Conservation (phyloP, 1,284 basidiomycete genomes). For the Sporisorium graminicola region DNA sequence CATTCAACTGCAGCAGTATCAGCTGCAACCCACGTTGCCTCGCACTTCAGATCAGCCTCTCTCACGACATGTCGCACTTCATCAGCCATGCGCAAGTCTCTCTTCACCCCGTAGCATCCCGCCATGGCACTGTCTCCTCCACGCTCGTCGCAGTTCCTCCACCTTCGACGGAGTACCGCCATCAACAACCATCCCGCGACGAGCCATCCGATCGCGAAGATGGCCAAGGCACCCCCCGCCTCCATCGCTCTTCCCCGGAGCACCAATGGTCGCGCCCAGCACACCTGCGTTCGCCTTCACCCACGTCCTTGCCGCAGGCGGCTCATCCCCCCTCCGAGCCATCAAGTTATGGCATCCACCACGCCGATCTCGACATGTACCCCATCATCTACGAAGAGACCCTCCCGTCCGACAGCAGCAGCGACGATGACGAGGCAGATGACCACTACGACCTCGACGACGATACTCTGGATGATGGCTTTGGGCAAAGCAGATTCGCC, state of each 20-base stretch:
- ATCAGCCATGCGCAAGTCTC: constrained; percentile 51
- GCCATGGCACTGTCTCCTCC: constrained; percentile 49
- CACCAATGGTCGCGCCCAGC: constrained; percentile 10
- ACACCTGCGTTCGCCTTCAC: constrained; percentile 31
- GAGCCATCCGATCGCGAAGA: constrained; percentile 20
- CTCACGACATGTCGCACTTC: constrained; percentile 42
- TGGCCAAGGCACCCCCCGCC: constrained; percentile 27
- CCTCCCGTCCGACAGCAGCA: constrained; percentile 19
- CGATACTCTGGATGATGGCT: constrained; percentile 17
- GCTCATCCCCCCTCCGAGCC: constrained; percentile 12
- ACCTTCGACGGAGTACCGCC: not conserved
- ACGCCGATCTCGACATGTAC: constrained; percentile 55
- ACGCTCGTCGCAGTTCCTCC: constrained; percentile 53
- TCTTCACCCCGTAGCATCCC: constrained; percentile 59
- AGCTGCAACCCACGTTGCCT: not conserved
- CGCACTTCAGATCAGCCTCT: not conserved
- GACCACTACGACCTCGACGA: constrained; percentile 19
- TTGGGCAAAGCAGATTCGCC: not conserved
- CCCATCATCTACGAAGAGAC: constrained; percentile 47
- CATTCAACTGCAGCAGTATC: not conserved
- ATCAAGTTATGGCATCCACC: constrained; percentile 46
- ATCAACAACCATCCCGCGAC: not conserved
- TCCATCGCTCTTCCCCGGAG: constrained; percentile 21
- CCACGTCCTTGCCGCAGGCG: constrained; percentile 25
- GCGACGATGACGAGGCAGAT: constrained; percentile 11